Base-by-base conservation (phyloP, 768 basidiomycete species). In the Punctularia strigosozonata region DNA sequence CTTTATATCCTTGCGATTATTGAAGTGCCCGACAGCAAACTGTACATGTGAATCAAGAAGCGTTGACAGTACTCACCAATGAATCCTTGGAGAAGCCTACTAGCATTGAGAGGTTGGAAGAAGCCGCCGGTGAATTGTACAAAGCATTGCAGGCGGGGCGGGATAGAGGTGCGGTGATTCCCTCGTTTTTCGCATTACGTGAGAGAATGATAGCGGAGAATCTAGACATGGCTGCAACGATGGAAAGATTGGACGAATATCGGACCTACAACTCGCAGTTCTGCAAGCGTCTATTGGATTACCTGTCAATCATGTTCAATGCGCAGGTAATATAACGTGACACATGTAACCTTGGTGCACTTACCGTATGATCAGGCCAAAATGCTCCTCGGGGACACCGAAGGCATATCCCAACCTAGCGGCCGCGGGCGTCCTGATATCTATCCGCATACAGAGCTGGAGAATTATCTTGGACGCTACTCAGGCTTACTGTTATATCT, bases 201-300 rank as follows among this genome's bases (percentile, higher is more conserved):
- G 46, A 37, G 6, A 41, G 25, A 37, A 38, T 49, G 49, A 43
- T 32, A 47, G 46, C 26, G 41, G 20, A 36, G 26, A 19, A 8
- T 37, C 48, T 49, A 80, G 94, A 94, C 51, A 94, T 97, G 80
- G 89, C 91, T n/a, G 91, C 91, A 5, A 91, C 90, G 0, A 92
- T 92, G 73, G 91, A 91, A 59, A 68, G 91, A 20, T 63, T 95
- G 44, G 76, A 80, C 44, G 94, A 97, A 57, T 98, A 98, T 53
- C 71, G 75, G 43, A 89, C 84, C 2, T 76, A 91, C 53, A 94
- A 94, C 45, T 57, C 68, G 4, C 92, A 97, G 53, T 98, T 98
- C 61, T 91, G 88, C 65, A 92, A 92, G 55, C 73, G 94, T 19
- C 57, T 97, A 30, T 68, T 80, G 36, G 94, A 97, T 51, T 97